These are phyloP conservation scores for Parachlorella kessleri DNA, from an alignment of 139 green algal species.

Conservation along the genomic window DNA sequence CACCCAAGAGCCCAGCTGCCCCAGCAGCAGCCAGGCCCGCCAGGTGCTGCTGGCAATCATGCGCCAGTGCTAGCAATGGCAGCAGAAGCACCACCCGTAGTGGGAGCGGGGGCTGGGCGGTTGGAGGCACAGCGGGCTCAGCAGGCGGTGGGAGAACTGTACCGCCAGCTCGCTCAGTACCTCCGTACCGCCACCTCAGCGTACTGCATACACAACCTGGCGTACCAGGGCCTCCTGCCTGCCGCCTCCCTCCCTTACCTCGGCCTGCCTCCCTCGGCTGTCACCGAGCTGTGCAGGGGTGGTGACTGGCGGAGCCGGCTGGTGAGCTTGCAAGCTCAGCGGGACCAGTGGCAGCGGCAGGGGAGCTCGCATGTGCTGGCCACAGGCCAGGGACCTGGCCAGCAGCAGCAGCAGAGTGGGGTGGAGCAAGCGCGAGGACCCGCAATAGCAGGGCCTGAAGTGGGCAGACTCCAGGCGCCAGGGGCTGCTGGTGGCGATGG, in stretches of 20 bases:
- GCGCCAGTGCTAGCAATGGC: too few species aligned
- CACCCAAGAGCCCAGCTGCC: too few species aligned
- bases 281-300: conserved; percentile 23
- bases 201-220: conserved; percentile 61
- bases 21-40: too few species aligned
- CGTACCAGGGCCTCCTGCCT: conserved; percentile 41
- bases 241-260: conserved; percentile 18
- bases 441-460: too few species aligned
- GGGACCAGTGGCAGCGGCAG: background rate
- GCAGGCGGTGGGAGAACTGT: background rate
- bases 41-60: too few species aligned
- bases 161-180: conserved; percentile 13
- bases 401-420: too few species aligned
- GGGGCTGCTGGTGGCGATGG: background rate
- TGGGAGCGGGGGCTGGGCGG: background rate
- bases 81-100: too few species aligned
- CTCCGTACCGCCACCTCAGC: conserved; percentile 14
- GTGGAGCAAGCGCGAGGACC: too few species aligned
- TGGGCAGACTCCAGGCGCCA: background rate
- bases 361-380: too few species aligned
- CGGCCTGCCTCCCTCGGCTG: conserved; percentile 28
- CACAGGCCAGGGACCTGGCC: too few species aligned
- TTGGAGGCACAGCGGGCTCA: background rate
- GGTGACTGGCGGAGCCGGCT: conserved; percentile 26
- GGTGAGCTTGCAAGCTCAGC: background rate